Evolutionary conservation across 352 stramenopile genomes (phyloP).

Genomic region (Phytophthora brassicae): DNA sequence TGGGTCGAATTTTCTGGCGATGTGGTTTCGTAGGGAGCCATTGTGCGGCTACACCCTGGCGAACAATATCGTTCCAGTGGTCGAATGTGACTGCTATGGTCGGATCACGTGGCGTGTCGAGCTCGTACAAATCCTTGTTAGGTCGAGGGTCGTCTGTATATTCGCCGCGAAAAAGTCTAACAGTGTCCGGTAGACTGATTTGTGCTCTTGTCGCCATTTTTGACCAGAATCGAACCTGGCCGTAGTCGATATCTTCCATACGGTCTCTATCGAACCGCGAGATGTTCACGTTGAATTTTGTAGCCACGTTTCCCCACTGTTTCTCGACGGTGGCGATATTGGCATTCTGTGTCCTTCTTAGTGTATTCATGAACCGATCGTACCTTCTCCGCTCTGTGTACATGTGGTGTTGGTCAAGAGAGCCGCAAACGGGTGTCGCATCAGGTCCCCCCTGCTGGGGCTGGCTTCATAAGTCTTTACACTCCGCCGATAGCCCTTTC

Average conservation of each 20-base stretch:
- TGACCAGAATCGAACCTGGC: slow-evolving; percentile 5
- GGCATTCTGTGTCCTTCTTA: not conserved
- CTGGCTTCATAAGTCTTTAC: slow-evolving; percentile 18
- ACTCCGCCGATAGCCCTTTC: not conserved
- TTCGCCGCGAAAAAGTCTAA: slow-evolving; percentile 8
- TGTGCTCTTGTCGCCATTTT: not conserved
- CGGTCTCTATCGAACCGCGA: not conserved
- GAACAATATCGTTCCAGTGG: slow-evolving; percentile 15
- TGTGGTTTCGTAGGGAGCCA: slow-evolving; percentile 10
- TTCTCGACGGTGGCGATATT: not conserved
- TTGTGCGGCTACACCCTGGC: not conserved
- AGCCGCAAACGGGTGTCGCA: too few relatives aligned
- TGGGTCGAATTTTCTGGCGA: not conserved
- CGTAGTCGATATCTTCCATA: not conserved
- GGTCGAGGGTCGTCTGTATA: not conserved
- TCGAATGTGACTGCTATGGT: not conserved
- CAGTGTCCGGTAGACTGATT: not conserved
- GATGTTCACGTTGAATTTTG: not conserved
- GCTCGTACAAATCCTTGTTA: slow-evolving; percentile 12
- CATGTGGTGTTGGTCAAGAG: too few relatives aligned
- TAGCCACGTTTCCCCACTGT: not conserved
- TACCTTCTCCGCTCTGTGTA: too few relatives aligned
- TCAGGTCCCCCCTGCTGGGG: too few relatives aligned
- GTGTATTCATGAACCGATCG: slow-evolving; percentile 10
- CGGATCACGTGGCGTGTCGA: not conserved